A percentile compares a stretch with the other conserved stretches of the same genome.
Evolutionary conservation across 1,284 basidiomycete species (phyloP).

Genomic region (Mycosarcoma maydis): DNA sequence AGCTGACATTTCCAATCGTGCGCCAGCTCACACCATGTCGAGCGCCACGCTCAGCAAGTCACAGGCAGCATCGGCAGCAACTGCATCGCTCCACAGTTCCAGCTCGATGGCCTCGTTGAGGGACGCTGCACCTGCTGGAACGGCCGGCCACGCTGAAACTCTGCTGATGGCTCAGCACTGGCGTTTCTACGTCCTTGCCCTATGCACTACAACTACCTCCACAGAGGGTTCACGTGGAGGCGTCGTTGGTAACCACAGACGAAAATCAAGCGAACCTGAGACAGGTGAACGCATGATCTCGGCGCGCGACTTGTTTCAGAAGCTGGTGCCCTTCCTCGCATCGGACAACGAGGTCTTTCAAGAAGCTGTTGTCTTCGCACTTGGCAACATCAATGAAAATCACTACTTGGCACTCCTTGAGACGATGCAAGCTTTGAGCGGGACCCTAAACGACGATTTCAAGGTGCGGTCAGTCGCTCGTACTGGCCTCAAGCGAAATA

Average conservation of each 20-base stretch:
- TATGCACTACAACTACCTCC: slow-evolving; percentile 76
- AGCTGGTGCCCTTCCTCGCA: slow-evolving; percentile 84
- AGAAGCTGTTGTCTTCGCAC: slow-evolving; percentile 84
- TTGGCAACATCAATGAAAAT: slow-evolving; percentile 82
- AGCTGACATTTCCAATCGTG: slow-evolving; percentile 58
- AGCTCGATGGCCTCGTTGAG: slow-evolving; percentile 34
- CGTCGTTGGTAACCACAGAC: slow-evolving; percentile 75
- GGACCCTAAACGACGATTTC: slow-evolving; percentile 83
- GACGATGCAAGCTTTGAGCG: slow-evolving; percentile 80
- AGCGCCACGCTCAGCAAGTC: slow-evolving; percentile 36
- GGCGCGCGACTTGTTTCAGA: slow-evolving; percentile 80
- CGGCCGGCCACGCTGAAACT: slow-evolving; percentile 70
- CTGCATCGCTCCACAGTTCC: slow-evolving; percentile 29
- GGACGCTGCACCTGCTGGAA: slow-evolving; percentile 53
- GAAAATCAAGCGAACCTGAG: slow-evolving; percentile 75
- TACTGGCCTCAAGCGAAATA: slow-evolving; percentile 69
- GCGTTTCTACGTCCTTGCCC: slow-evolving; percentile 83
- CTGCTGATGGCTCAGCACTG: slow-evolving; percentile 81
- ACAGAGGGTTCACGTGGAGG: slow-evolving; percentile 68
- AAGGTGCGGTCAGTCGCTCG: slow-evolving; percentile 67
- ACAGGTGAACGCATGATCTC: slow-evolving; percentile 77
- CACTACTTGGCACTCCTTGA: slow-evolving; percentile 84
- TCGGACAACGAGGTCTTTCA: slow-evolving; percentile 84
- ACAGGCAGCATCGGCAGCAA: slow-evolving; percentile 27
- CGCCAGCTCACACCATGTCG: slow-evolving; percentile 18